Evolutionary conservation across 2,329 filamentous ascomycete species (phyloP), one percentile per base, ranked within the genome.

Genomic region (Aureobasidium sp.): DNA sequence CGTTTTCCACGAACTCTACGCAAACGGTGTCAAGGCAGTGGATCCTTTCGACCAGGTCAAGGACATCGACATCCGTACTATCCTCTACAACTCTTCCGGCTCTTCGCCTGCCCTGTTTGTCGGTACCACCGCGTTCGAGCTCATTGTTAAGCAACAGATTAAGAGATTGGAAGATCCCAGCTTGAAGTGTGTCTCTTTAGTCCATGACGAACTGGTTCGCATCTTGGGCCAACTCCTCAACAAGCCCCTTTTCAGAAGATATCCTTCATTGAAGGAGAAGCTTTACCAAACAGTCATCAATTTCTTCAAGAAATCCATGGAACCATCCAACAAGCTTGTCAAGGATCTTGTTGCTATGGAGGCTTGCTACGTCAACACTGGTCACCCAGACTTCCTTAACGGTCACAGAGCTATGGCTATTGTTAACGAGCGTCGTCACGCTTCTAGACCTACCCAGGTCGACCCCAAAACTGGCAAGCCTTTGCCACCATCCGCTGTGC

Each of bases 391-490:
- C 73, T 99, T 99, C 77, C 80, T 99, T 66, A 97, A 96, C 72
- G 94, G 94, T 29, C 93, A 97, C 75, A 87, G 92, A 70, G 93
- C 94, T 52, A 99, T 99, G 94, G 91, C 94, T 12, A 93, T 99
- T 66, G 92, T 99, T 63, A 95, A 97, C 71, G 94, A 99, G 75
- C 87, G 90, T 64, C 89, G 96, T 74, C 89, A 84, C 71, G 82
- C 88, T 29, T 70, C 82, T 53, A 95, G 93, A 77, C 93, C 94
- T 20, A 89, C 92, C 1, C 94, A 97, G 76, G 93, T 99, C 32
- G 94, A 99, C 73, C 94, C 94, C 61, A 99, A 99, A 84, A 97
- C 93, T 2, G 95, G 95, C 75, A 97, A 97, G 82, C 92, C 94
- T 44, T 81, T 99, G 26, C 86, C 88, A 17, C 78, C 82, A 43